Base-by-base conservation (phyloP, 2,329 filamentous ascomycete genomes). In the Neopestalotiopsis sp. region DNA sequence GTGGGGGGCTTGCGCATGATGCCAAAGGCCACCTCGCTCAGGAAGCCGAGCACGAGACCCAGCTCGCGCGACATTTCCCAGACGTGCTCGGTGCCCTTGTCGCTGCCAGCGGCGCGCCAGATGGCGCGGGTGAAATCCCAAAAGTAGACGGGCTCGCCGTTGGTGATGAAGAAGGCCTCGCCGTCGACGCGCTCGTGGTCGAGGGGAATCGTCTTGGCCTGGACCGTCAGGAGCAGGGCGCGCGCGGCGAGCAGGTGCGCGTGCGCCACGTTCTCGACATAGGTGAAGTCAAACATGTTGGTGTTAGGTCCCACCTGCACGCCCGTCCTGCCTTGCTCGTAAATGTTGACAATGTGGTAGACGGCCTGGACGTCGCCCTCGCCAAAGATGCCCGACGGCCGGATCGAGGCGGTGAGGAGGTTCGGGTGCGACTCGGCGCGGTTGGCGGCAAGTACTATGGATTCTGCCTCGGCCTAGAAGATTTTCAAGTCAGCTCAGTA, bases 371-470 rank as follows among this genome's bases (percentile, higher is more conserved):
- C 89, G 82, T 99, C 96, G 75, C 93, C 93, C 77, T 96, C 94
- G 75, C 95, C 95, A 77, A 97, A 94, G 79, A 98, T 97, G 73
- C 94, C 94, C 13, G 94, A 92, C 6, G 95, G 94, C 17, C 96
- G 93, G 72, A 98, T 88, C 38, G 94, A 87, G 76, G 89, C 89
- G n/a, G 94, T 97, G 10, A 93, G 85, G 80, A 97, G 89, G 58
- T 83, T 83, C 65, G 85, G 83, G 76, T 86, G 74, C 59, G 59
- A n/a, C 75, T 81, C 85, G 65, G 83, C 73, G 70, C 90, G 89
- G 85, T 94, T 96, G 76, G 92, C 92, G 66, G 89, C 85, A 67
- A 98, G 85, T 73, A 97, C 94, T 66, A 94, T 84, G 70, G 91
- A 86, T 84, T 98, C 95, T 62, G 95, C 95, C 70, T 92, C 87